Conservation (phyloP, 306 rosid species). For the Trifolium subterraneum region DNA sequence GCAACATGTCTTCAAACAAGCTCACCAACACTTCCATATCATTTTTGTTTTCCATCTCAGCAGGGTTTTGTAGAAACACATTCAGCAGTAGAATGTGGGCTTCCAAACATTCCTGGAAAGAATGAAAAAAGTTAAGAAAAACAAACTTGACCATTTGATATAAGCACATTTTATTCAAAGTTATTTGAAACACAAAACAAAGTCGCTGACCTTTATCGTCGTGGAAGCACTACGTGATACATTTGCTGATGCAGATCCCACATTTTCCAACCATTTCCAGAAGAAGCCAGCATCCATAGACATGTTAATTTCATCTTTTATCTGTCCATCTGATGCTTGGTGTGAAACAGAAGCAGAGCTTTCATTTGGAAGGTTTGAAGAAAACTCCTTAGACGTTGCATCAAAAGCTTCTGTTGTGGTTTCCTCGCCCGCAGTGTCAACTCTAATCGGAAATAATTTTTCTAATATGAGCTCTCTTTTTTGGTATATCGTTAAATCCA, state of each 20-base stretch:
- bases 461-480: slow-evolving; percentile 36
- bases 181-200: neutral
- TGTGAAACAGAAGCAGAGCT: neutral
- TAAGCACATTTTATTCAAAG: neutral
- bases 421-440: slow-evolving; percentile 11
- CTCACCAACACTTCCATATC: neutral
- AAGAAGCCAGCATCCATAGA: neutral
- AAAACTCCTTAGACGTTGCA: neutral
- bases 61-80: slow-evolving; percentile 11
- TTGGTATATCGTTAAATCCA: slow-evolving; percentile 43
- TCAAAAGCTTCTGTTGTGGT: slow-evolving; percentile 21
- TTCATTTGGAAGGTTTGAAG: no score
- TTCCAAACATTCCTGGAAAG: slow-evolving; percentile 25
- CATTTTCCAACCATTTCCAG: slow-evolving; percentile 40
- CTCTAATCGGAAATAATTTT: slow-evolving; percentile 42
- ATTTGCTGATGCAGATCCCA: neutral
- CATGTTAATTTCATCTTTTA: neutral
- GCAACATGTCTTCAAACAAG: slow-evolving; percentile 43
- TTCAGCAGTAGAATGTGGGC: slow-evolving; percentile 1
- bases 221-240: neutral
- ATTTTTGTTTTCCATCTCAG: neutral
- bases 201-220: slow-evolving; percentile 27
- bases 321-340: neutral
- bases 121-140: neutral
- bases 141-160: neutral